Evolutionary conservation across 805 yeast genomes (phyloP).

Genomic region (Barnettozyma pratensis): DNA sequence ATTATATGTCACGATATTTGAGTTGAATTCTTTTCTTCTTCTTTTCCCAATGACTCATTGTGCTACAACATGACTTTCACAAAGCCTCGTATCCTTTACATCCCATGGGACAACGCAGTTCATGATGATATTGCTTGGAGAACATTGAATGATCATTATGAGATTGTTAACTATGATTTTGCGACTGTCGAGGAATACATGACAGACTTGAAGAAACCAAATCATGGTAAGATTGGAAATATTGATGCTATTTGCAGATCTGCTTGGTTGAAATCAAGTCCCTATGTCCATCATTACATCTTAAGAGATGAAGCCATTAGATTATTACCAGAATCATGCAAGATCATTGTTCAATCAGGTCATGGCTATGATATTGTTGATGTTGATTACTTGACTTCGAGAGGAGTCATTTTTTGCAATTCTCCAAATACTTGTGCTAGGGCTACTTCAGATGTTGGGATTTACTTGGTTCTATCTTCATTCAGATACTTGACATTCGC

Average conservation of each 20-base stretch:
- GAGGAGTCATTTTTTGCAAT: slow-evolving; percentile 32
- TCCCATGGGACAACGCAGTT: slow-evolving; percentile 33
- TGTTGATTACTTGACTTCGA: slow-evolving; percentile 29
- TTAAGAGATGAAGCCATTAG: slow-evolving; percentile 30
- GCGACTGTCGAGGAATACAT: slow-evolving; percentile 31
- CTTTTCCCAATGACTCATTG: no score
- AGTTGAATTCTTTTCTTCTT: no score
- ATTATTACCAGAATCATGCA: slow-evolving; percentile 29
- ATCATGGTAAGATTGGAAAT: slow-evolving; percentile 30
- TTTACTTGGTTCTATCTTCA: slow-evolving; percentile 27
- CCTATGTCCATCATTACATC: slow-evolving; percentile 34
- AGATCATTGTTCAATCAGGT: slow-evolving; percentile 34
- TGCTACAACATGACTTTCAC: slow-evolving; percentile 2
- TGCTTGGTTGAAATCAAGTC: slow-evolving; percentile 34
- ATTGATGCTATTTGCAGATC: slow-evolving; percentile 35
- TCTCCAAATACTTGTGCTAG: slow-evolving; percentile 35
- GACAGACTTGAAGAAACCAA: slow-evolving; percentile 30
- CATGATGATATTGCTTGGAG: slow-evolving; percentile 35
- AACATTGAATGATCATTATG: slow-evolving; percentile 32
- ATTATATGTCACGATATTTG: neutral
- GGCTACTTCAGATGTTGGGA: slow-evolving; percentile 37
- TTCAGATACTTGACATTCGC: slow-evolving; percentile 34
- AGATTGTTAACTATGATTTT: slow-evolving; percentile 29
- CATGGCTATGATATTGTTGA: slow-evolving; percentile 38
- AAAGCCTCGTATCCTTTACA: slow-evolving; percentile 33